Percentiles rank a stretch among this genome's conserved stretches.
Evolutionary conservation across 495 filamentous ascomycete species (phyloP).

Genomic region (Lophium mytilinum): DNA sequence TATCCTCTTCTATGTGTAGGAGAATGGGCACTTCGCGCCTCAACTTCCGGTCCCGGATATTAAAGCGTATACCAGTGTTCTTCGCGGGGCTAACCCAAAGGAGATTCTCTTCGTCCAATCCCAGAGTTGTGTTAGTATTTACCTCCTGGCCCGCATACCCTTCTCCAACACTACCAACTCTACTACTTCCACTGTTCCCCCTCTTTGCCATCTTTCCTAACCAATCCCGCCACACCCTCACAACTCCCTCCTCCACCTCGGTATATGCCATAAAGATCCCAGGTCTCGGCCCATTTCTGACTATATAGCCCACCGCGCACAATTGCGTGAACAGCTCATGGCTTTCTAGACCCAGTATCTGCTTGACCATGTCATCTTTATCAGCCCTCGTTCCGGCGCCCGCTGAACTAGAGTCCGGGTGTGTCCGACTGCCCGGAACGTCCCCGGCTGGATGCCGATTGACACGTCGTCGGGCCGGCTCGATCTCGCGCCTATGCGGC

Average conservation of each 20-base stretch:
- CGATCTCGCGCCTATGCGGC: conserved; percentile 45
- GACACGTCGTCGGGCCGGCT: conserved; percentile 26
- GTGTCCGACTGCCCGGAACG: conserved; percentile 35
- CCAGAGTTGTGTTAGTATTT: conserved; percentile 1
- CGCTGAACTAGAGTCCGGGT: conserved; percentile 10
- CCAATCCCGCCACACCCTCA: conserved; percentile 64
- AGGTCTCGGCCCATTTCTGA: conserved; percentile 50
- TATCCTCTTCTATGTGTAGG: conserved; percentile 28
- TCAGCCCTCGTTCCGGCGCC: conserved; percentile 8
- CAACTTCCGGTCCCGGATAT: conserved; percentile 28
- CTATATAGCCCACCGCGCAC: conserved; percentile 57
- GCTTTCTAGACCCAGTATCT: conserved; percentile 56
- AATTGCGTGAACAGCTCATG: conserved; percentile 66
- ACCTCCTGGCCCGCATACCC: neutral
- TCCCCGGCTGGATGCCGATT: conserved; percentile 32
- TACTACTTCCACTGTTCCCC: neutral
- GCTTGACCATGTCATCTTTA: conserved; percentile 38
- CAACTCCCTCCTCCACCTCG: conserved; percentile 54
- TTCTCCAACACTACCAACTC: neutral
- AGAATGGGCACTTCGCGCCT: conserved; percentile 26
- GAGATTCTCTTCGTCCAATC: conserved; percentile 18
- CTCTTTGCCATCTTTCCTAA: conserved; percentile 32
- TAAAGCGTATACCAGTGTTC: conserved; percentile 32
- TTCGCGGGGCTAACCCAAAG: conserved; percentile 32
- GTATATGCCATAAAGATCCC: conserved; percentile 53